Evolutionary conservation across 345 rosid species (phyloP), one percentile per base, ranked within the genome.

Genomic region (Brassica rapa): DNA sequence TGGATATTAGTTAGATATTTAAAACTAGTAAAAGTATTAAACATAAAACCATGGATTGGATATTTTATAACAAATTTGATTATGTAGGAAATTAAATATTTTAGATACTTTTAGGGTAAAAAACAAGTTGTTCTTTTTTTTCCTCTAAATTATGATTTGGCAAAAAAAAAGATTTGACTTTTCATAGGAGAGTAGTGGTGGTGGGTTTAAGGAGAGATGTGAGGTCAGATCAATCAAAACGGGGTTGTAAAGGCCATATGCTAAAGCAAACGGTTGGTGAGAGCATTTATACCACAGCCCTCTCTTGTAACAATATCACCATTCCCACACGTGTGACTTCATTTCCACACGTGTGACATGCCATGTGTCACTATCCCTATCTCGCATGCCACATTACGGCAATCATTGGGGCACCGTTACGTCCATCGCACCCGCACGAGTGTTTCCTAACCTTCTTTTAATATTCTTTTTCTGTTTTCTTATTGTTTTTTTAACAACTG

Each of bases 381-480:
- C 59, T 1, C 74, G 66, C 82, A 68, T 79, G 82, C 78, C 70
- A 62, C 82, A 62, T 80, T 55, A 69, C 82, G 71, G 75, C 79
- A 74, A 80, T 80, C 83, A 80, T 80, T 80, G 79, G 79, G 82
- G 59, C 75, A 71, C 83, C 78, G 79, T 80, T 80, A 80, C 83
- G 76, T 62, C 39, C 75, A 27, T 60, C 19, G 75, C 66, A 74
- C 82, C 82, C 82, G 82, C 82, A 80, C 82, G 82, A 69, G 61
- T 80, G 83, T 75, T 56, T 80, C 55, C 66, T 29, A 49, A 51
- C 56, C 21, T 51, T 51, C 56, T 51, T 51, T 57, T 15, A 51
- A 51, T 51, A n/a, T 51, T 49, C 16, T 6, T 49, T 49, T 43
- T n/a, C 19, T 49, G 55, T 14, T 49, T 3, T 61, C 35, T 23